A percentile compares a stretch with the other conserved stretches of the same genome.
Conservation (phyloP, 257 asterid genomes). For the Mentha longifolia region DNA sequence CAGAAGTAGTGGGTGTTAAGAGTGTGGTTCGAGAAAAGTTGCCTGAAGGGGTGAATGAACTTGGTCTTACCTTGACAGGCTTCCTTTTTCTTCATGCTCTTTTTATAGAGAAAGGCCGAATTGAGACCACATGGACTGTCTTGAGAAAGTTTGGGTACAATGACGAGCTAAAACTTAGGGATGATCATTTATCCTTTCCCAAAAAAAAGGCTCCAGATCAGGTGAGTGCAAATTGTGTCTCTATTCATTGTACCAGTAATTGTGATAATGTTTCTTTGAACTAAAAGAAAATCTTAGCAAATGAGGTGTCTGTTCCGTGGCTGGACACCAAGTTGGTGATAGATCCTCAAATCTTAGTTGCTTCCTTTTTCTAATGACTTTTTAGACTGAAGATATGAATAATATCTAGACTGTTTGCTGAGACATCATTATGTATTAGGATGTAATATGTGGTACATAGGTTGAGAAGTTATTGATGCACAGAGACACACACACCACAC, state of each 20-base stretch:
- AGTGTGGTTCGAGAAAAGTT: slow-evolving; percentile 85
- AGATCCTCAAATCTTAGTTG: neutral
- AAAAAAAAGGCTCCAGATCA: slow-evolving; percentile 85
- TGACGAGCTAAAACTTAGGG: slow-evolving; percentile 80
- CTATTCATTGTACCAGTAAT: slow-evolving; percentile 12
- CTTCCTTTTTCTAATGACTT: neutral
- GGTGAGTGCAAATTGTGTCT: slow-evolving; percentile 52
- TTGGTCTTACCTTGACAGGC: slow-evolving; percentile 88
- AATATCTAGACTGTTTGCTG: neutral
- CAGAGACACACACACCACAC: neutral
- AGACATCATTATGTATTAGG: slow-evolving; percentile 2
- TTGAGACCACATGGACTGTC: slow-evolving; percentile 93
- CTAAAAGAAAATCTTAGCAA: slow-evolving; percentile 2
- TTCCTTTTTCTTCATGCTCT: slow-evolving; percentile 92
- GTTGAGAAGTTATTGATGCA: neutral
- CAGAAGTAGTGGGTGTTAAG: slow-evolving; percentile 87
- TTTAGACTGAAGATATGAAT: slow-evolving; percentile 22
- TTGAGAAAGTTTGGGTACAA: slow-evolving; percentile 89
- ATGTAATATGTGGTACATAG: slow-evolving; percentile 7
- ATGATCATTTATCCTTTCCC: slow-evolving; percentile 70
- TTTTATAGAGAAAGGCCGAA: slow-evolving; percentile 90
- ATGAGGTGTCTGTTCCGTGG: neutral
- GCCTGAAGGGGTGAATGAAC: slow-evolving; percentile 88
- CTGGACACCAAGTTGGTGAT: neutral
- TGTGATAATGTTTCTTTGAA: slow-evolving; percentile 18